Percentiles rank a stretch among this genome's conserved stretches.
These are phyloP conservation scores for Prunus yedoensis DNA, from an alignment of 331 rosid genomes.

Conservation along the genomic window DNA sequence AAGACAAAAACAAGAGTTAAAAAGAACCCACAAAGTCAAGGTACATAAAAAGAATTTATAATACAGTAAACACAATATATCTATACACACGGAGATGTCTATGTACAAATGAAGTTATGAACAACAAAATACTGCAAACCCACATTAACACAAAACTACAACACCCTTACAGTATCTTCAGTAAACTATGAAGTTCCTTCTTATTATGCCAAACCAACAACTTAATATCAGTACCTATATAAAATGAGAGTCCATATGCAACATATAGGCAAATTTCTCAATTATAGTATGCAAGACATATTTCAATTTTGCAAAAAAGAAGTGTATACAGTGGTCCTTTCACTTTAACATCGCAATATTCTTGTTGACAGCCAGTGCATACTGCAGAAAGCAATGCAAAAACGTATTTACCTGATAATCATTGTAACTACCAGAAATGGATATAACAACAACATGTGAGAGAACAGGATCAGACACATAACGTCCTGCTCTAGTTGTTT, in stretches of 20 bases:
- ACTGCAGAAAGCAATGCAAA: conserved; percentile 10
- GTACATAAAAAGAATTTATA: conserved; percentile 8
- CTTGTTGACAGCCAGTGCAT: conserved; percentile 3
- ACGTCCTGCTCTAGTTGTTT: conserved; percentile 60
- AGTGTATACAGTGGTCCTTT: conserved; percentile 17
- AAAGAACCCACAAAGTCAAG: conserved; percentile 1
- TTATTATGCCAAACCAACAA: background rate
- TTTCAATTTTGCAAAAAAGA: conserved; percentile 6
- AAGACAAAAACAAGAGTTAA: conserved; percentile 24
- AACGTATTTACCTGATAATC: conserved; percentile 77
- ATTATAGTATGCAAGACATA: background rate
- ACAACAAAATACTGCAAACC: background rate
- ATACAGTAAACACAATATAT: background rate
- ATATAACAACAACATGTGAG: conserved; percentile 80
- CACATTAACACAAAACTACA: background rate
- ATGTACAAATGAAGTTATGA: background rate
- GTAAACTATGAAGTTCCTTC: background rate
- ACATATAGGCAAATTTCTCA: conserved; percentile 18
- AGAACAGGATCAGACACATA: conserved; percentile 66
- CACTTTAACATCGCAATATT: conserved; percentile 12
- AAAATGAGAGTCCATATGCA: conserved; percentile 4
- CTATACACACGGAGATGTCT: background rate
- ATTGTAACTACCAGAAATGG: conserved; percentile 84
- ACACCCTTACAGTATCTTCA: background rate
- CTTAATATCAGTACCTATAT: background rate